Evolutionary conservation across 2,329 filamentous ascomycete species (phyloP).

Genomic region (Sporothrix pallida): DNA sequence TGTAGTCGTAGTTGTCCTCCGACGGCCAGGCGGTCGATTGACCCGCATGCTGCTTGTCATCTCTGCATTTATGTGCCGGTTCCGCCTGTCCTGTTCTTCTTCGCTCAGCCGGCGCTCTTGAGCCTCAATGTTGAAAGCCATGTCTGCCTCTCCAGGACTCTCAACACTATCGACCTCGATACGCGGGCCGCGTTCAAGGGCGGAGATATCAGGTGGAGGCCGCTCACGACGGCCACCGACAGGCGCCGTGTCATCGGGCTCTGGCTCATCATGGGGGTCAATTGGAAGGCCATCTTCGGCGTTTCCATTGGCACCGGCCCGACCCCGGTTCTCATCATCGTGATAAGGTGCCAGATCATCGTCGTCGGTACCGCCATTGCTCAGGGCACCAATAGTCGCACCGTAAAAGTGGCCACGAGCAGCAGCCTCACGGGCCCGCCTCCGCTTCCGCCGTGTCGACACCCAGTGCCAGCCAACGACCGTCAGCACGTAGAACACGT

Average conservation of each 20-base stretch:
- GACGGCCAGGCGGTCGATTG: conserved; percentile 67
- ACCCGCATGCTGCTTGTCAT: conserved; percentile 93
- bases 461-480: conserved; percentile 95
- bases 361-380: conserved; percentile 52
- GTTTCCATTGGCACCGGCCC: not conserved
- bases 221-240: conserved; percentile 43
- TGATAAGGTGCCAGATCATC: conserved; percentile 70
- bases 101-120: conserved; percentile 42
- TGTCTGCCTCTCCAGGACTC: conserved; percentile 45
- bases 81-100: conserved; percentile 57
- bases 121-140: not conserved
- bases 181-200: conserved; percentile 53
- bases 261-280: conserved; percentile 56
- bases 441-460: conserved; percentile 65
- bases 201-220: conserved; percentile 48
- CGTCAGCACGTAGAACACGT: conserved; percentile 83
- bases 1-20: conserved; percentile 75
- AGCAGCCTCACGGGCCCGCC: conserved; percentile 69
- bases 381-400: conserved; percentile 45
- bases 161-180: conserved; percentile 54
- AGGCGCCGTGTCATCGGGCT: conserved; percentile 47
- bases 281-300: not conserved
- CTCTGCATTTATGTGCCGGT: conserved; percentile 74
- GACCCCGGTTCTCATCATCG: conserved; percentile 50
- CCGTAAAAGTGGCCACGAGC: conserved; percentile 76